Percentiles rank a stretch among this genome's conserved stretches.
Conservation (phyloP, 2,329 filamentous ascomycete species). For the Akanthomyces uredinophilus region DNA sequence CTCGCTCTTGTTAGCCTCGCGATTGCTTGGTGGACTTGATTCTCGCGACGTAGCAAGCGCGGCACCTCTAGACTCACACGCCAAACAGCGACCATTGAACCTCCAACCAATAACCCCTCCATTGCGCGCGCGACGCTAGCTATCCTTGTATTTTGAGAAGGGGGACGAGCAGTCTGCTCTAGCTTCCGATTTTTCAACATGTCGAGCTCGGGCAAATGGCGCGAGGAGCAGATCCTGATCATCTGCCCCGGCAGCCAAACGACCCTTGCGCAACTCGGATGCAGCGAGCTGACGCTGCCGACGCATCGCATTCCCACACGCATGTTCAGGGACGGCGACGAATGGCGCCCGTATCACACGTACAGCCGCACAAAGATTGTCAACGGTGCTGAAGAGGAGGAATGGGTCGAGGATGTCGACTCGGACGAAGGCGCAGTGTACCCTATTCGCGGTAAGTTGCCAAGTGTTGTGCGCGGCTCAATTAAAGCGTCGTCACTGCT, state of each 20-base stretch:
- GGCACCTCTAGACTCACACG: not conserved
- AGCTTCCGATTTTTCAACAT: constrained; percentile 31
- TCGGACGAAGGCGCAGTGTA: constrained; percentile 86
- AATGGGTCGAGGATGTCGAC: constrained; percentile 84
- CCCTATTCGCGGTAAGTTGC: constrained; percentile 60
- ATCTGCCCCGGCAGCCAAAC: constrained; percentile 82
- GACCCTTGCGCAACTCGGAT: constrained; percentile 85
- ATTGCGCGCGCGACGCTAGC: not conserved
- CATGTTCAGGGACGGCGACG: constrained; percentile 87
- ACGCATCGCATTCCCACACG: constrained; percentile 80
- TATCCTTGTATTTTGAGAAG: not conserved
- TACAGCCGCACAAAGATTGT: constrained; percentile 55
- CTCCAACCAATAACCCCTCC: not conserved
- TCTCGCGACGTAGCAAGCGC: constrained; percentile 12
- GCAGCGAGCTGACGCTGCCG: constrained; percentile 88
- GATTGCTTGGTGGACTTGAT: constrained; percentile 1
- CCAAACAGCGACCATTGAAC: constrained; percentile 5
- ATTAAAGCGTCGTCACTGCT: not conserved
- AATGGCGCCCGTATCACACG: constrained; percentile 71
- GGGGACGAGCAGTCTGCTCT: not conserved
- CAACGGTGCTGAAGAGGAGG: constrained; percentile 50
- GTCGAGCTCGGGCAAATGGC: constrained; percentile 56
- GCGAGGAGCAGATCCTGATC: constrained; percentile 61
- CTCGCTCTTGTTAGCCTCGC: constrained; percentile 7
- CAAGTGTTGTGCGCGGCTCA: not conserved